phyloP scores from a whole-genome alignment of 2,329 filamentous ascomycete species.

The Intubia oerlemansii region DNA sequence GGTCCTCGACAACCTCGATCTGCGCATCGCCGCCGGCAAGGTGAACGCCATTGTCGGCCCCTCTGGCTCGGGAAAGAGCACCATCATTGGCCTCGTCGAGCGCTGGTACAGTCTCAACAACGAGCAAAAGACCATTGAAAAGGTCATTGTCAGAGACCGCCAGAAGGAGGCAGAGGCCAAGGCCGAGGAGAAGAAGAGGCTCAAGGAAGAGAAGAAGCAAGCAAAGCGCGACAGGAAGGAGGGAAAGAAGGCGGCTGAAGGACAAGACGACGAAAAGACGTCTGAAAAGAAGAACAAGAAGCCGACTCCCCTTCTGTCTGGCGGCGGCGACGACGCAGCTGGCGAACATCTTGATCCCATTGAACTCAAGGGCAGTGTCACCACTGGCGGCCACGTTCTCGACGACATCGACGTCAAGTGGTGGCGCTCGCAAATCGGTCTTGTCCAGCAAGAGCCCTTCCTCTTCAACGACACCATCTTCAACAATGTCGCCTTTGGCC shows the following conservation, averaged over 20 bases:
- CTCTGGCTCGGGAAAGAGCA: constrained; percentile 54
- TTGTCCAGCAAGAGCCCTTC: constrained; percentile 14
- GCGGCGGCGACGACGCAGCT: no score
- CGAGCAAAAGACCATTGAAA: constrained; percentile 28
- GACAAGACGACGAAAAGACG: no score
- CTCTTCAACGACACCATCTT: constrained; percentile 21
- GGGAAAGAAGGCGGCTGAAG: constrained; percentile 1
- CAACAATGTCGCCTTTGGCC: constrained; percentile 27
- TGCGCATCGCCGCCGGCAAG: constrained; percentile 40
- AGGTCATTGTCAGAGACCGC: no score
- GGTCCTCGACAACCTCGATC: constrained; percentile 35
- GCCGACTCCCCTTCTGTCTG: no score
- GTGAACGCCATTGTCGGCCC: constrained; percentile 55
- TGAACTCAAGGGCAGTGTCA: constrained; percentile 28
- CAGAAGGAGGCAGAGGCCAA: no score
- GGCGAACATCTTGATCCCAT: constrained; percentile 10
- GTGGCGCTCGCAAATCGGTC: constrained; percentile 26
- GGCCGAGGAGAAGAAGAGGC: constrained; percentile 22
- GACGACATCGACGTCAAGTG: constrained; percentile 49
- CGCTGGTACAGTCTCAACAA: constrained; percentile 28
- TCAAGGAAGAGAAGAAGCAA: constrained; percentile 17
- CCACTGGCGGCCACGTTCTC: constrained; percentile 46
- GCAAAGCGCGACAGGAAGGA: constrained; percentile 11
- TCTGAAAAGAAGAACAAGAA: constrained; percentile 10
- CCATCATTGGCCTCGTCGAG: constrained; percentile 48